phyloP scores from a whole-genome alignment of 2,329 filamentous ascomycete genomes.

The Aspergillus transmontanensis region DNA sequence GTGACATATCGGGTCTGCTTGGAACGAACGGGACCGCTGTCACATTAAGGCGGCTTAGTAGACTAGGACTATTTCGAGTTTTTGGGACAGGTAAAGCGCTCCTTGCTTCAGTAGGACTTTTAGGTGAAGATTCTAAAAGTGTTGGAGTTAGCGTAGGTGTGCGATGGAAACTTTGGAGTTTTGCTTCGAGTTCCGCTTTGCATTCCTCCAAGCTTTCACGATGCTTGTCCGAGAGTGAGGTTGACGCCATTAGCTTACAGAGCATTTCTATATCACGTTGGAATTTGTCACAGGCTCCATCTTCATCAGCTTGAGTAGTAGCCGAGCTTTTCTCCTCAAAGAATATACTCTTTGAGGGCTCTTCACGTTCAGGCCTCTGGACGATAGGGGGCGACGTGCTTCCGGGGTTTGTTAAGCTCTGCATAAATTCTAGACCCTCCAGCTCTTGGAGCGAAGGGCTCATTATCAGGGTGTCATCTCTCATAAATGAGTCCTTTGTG shows the following conservation, averaged over 20 bases:
- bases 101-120: not conserved
- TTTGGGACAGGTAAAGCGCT: not conserved
- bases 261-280: constrained; percentile 23
- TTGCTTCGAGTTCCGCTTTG: constrained; percentile 18
- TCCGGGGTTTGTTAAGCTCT: not conserved
- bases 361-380: constrained; percentile 3
- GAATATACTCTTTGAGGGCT: not conserved
- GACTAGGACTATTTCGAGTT: not conserved
- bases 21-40: not conserved
- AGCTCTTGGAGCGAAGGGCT: constrained; percentile 24
- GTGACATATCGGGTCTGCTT: not conserved
- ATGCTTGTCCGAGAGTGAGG: constrained; percentile 13
- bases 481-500: not conserved
- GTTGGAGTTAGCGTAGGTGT: not conserved
- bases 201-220: constrained; percentile 17
- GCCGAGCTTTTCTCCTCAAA: not conserved
- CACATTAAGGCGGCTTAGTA: not conserved
- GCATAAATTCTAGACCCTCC: constrained; percentile 25
- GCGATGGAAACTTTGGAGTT: constrained; percentile 10
- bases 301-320: not conserved
- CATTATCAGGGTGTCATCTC: constrained; percentile 1
- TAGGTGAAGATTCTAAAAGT: not conserved
- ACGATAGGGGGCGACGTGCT: not conserved
- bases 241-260: constrained; percentile 21
- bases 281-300: constrained; percentile 2